A percentile compares a stretch with the other conserved stretches of the same genome.
These are phyloP conservation scores for Aureobasidium musti DNA, from an alignment of 2,329 filamentous ascomycete genomes.

Conservation along the genomic window DNA sequence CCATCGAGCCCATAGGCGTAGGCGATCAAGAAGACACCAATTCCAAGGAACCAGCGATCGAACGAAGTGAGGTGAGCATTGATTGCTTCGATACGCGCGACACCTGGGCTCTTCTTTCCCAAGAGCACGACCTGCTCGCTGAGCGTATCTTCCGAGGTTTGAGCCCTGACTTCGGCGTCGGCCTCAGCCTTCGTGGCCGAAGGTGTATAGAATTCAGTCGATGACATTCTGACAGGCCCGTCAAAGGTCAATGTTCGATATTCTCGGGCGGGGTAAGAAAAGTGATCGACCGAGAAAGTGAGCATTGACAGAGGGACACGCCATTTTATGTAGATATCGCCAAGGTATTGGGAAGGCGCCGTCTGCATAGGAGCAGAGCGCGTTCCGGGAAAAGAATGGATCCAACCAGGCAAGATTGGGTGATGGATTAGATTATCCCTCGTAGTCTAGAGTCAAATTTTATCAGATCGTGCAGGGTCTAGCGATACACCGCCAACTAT, in stretches of 20 bases:
- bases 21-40: constrained; percentile 62
- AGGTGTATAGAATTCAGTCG: not conserved
- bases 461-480: constrained; percentile 21
- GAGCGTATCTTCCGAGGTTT: not conserved
- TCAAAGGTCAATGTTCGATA: not conserved
- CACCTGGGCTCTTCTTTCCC: constrained; percentile 53
- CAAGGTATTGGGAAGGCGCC: constrained; percentile 10
- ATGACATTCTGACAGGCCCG: not conserved
- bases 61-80: constrained; percentile 53
- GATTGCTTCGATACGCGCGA: constrained; percentile 61
- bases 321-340: constrained; percentile 17
- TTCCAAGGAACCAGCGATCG: constrained; percentile 61
- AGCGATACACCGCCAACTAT: not conserved
- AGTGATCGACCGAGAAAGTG: constrained; percentile 8
- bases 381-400: constrained; percentile 6
- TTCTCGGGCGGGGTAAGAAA: not conserved
- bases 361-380: not conserved
- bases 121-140: constrained; percentile 33
- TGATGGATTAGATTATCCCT: constrained; percentile 26
- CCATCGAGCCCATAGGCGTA: constrained; percentile 66
- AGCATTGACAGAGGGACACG: not conserved
- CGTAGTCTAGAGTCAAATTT: not conserved
- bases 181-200: constrained; percentile 14
- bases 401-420: constrained; percentile 26
- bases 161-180: not conserved